phyloP scores from a whole-genome alignment of 192 early-diverging fungal species.

The Coemansia sp. region DNA sequence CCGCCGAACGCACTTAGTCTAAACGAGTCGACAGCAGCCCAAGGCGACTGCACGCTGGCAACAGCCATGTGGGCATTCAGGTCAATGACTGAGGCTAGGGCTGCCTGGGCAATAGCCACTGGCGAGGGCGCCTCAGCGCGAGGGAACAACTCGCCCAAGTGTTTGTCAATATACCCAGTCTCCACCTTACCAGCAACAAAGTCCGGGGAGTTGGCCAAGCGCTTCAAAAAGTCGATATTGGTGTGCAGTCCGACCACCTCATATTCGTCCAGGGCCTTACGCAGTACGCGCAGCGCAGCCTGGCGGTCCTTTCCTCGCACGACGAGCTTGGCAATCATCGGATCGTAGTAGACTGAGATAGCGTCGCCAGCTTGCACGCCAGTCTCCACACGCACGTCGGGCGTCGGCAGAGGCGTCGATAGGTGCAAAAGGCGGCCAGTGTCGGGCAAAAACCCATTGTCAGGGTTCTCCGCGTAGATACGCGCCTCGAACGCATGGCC shows the following conservation, averaged over 20 bases:
- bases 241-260: slow-evolving; percentile 94
- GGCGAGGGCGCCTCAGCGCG: slow-evolving; percentile 56
- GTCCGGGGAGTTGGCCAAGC: slow-evolving; percentile 73
- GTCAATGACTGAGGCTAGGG: slow-evolving; percentile 64
- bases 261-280: slow-evolving; percentile 83
- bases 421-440: slow-evolving; percentile 84
- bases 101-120: slow-evolving; percentile 61
- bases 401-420: slow-evolving; percentile 71
- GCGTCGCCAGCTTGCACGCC: slow-evolving; percentile 88
- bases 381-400: slow-evolving; percentile 81
- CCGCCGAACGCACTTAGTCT: slow-evolving; percentile 46
- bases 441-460: slow-evolving; percentile 84
- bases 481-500: slow-evolving; percentile 96
- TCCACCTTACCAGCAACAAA: slow-evolving; percentile 78
- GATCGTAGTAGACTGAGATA: slow-evolving; percentile 94
- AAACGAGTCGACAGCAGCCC: slow-evolving; percentile 55
- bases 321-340: slow-evolving; percentile 92
- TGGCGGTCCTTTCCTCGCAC: slow-evolving; percentile 77
- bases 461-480: slow-evolving; percentile 97
- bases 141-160: slow-evolving; percentile 53
- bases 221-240: slow-evolving; percentile 90
- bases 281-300: slow-evolving; percentile 79
- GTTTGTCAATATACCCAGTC: slow-evolving; percentile 86
- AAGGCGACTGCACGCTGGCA: slow-evolving; percentile 29
- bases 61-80: slow-evolving; percentile 57